Evolutionary conservation across 805 yeast genomes (phyloP).

Genomic region (Candida adriatica): DNA sequence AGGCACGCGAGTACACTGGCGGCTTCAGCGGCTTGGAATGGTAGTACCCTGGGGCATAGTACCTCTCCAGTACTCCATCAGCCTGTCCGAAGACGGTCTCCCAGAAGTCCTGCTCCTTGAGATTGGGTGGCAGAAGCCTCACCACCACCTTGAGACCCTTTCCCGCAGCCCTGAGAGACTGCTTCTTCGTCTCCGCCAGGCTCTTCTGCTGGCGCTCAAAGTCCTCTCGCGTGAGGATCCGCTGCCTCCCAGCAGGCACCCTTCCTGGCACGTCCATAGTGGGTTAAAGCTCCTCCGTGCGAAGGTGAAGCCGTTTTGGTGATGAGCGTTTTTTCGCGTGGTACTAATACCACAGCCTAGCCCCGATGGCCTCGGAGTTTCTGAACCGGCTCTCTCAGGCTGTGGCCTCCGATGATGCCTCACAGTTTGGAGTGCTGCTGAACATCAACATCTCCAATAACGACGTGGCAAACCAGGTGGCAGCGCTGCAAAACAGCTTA

Average conservation of each 20-base stretch:
- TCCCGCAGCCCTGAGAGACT: not conserved
- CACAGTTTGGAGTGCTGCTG: slow-evolving; percentile 7
- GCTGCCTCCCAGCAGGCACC: slow-evolving; percentile 4
- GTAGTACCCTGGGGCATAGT: slow-evolving; percentile 37
- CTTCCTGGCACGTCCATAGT: too few species aligned
- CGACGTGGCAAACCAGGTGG: slow-evolving; percentile 4
- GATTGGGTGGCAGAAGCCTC: slow-evolving; percentile 38
- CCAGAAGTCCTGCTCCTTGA: slow-evolving; percentile 26
- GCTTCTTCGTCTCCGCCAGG: not conserved
- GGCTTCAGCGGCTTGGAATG: slow-evolving; percentile 32
- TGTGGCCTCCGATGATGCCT: slow-evolving; percentile 1
- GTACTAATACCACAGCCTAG: too few species aligned
- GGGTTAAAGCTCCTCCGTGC: too few species aligned
- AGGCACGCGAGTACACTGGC: slow-evolving; percentile 36
- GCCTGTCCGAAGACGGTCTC: slow-evolving; percentile 13
- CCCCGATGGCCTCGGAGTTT: too few species aligned
- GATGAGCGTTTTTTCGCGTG: too few species aligned
- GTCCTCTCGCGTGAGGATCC: slow-evolving; percentile 6
- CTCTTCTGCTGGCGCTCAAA: slow-evolving; percentile 4
- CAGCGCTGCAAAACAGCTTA: slow-evolving; percentile 17
- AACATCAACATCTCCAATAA: slow-evolving; percentile 9
- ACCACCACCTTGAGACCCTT: slow-evolving; percentile 24
- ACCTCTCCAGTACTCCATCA: slow-evolving; percentile 16
- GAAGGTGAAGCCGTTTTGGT: too few species aligned
- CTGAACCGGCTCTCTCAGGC: slow-evolving; percentile 1